Evolutionary conservation across 192 early-diverging fungal species (phyloP), one percentile per base, ranked within the genome.

Genomic region (Mortierella alpina): DNA sequence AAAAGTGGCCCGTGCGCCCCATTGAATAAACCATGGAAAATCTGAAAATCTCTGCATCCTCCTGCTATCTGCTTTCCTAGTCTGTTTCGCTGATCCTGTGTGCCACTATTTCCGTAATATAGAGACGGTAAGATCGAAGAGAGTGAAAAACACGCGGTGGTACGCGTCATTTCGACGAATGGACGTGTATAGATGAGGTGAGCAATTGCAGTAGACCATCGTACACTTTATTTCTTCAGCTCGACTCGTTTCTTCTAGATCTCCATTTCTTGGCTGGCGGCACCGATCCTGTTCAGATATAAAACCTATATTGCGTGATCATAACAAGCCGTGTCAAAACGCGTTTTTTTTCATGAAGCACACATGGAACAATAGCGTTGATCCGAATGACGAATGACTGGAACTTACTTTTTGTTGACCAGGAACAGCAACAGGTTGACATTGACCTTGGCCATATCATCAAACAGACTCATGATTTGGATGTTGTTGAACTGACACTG

Each of bases 351-450:
- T 40, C 17, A 23, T 40, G 12, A 39, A 22, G 10, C 31, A 31
- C 31, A 31, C 31, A 54, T 15, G 12, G 10, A 22, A 42, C 17
- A 66, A 54, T 44, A 51, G 12, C 42, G 52, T 10, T 12, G 12
- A 41, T 20, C 15, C 49, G 48, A 0, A 58, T 0, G 53, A 13
- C 31, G 3, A 72, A 45, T 5, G 56, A 61, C 9, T 22, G 46
- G 49, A 0, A 76, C 75, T 71, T 78, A 99, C 92, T 98, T 98
- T 83, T 98, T 98, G 91, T 99, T 99, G 73, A 99, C 92, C 39
- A 99, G 83, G 79, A 92, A 98, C 47, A 98, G 92, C 58, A 99
- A 86, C 68, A 99, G 73, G 73, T 99, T 98, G 45, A 98, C 92
- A 84, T 99, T 99, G 54, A 99, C 95, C 66, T 95, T 96, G 18